Conservation (phyloP, 352 stramenopile genomes). For the Phytophthora sp. region DNA sequence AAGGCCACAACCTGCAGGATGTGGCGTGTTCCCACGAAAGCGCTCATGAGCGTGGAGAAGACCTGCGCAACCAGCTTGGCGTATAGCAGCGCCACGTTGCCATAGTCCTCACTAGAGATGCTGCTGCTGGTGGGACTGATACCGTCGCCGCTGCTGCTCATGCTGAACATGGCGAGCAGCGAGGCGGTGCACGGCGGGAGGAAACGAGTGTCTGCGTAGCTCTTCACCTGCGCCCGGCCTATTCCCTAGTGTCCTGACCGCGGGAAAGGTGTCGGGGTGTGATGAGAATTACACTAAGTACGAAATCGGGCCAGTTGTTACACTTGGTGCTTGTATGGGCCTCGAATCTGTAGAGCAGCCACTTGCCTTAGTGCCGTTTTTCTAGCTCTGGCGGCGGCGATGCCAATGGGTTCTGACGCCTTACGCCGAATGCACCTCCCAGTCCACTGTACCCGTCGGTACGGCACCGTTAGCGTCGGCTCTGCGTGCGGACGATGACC, state of each 20-base stretch:
- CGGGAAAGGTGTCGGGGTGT: conserved; percentile 16
- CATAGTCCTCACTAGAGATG: conserved; percentile 28
- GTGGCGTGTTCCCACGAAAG: conserved; percentile 71
- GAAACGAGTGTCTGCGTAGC: not conserved
- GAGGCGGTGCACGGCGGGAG: not conserved
- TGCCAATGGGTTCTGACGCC: not conserved
- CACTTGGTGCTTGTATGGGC: conserved; percentile 26
- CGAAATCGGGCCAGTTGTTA: conserved; percentile 42
- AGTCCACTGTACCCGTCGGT: too few species aligned
- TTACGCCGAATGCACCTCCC: too few species aligned
- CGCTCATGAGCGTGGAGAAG: conserved; percentile 68
- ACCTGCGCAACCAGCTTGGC: conserved; percentile 73
- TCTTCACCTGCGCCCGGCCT: conserved; percentile 18
- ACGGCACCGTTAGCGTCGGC: conserved; percentile 27
- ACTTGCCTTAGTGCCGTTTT: not conserved
- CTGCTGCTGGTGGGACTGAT: conserved; percentile 13
- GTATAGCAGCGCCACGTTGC: conserved; percentile 50
- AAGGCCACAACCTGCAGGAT: conserved; percentile 56
- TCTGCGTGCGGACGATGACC: conserved; percentile 7
- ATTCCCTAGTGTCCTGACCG: conserved; percentile 25
- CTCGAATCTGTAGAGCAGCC: conserved; percentile 9
- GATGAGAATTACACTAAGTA: conserved; percentile 27
- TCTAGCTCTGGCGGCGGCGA: not conserved
- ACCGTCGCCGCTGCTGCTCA: conserved; percentile 28
- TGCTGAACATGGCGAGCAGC: conserved; percentile 31